Evolutionary conservation across 2,329 filamentous ascomycete genomes (phyloP).

Genomic region (Calonectria leucothoes): DNA sequence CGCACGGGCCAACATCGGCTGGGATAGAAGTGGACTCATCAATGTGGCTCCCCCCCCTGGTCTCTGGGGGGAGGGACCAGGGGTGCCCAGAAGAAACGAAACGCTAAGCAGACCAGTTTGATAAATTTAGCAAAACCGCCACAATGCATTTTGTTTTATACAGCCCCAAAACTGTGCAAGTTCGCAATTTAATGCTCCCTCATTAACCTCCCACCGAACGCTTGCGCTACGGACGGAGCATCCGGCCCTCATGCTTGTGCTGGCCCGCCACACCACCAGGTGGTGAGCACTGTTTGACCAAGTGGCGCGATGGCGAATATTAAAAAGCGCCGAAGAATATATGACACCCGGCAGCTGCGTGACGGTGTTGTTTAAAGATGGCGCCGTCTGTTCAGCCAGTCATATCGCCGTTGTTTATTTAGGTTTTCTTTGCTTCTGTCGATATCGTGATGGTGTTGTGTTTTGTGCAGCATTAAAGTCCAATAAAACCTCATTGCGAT

Average conservation of each 20-base stretch:
- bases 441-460: background rate
- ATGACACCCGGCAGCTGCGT: background rate
- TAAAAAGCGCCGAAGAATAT: background rate
- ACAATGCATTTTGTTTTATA: background rate
- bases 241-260: background rate
- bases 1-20: background rate
- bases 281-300: background rate
- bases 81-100: background rate
- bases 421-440: background rate
- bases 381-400: background rate
- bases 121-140: background rate
- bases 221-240: no score
- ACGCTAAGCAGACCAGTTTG: background rate
- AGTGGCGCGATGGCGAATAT: background rate
- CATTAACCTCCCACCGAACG: background rate
- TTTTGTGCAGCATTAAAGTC: background rate
- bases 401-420: background rate
- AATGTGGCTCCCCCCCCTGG: no score
- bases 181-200: background rate
- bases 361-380: background rate
- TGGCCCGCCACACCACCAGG: background rate
- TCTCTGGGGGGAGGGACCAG: no score
- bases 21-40: background rate
- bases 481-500: background rate
- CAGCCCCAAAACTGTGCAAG: background rate